Evolutionary conservation across 495 filamentous ascomycete genomes (phyloP).

Genomic region (Penicillium paxilli): DNA sequence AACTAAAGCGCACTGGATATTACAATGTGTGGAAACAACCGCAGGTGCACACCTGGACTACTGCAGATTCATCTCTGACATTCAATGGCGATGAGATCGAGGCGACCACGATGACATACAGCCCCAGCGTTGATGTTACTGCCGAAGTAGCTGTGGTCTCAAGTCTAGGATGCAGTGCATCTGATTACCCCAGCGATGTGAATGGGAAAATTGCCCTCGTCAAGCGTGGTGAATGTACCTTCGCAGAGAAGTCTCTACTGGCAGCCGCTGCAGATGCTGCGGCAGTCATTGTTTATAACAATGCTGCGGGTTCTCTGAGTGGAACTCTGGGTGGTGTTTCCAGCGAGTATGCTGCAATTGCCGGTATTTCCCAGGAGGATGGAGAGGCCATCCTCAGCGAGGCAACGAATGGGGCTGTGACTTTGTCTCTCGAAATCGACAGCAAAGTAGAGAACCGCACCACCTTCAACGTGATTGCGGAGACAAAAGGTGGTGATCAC

Average conservation of each 20-base stretch:
- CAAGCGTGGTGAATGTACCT: constrained; percentile 60
- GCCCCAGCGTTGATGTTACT: constrained; percentile 46
- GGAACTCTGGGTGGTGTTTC: constrained; percentile 56
- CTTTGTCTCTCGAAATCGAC: constrained; percentile 31
- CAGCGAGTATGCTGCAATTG: constrained; percentile 51
- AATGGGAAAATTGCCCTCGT: constrained; percentile 62
- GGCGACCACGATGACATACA: constrained; percentile 43
- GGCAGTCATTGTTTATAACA: constrained; percentile 67
- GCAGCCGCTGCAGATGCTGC: constrained; percentile 61
- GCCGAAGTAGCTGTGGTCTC: constrained; percentile 46
- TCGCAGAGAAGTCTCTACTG: constrained; percentile 57
- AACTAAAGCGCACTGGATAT: constrained; percentile 51
- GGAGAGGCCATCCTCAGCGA: constrained; percentile 47
- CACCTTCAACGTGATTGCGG: constrained; percentile 68
- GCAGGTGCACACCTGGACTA: constrained; percentile 45
- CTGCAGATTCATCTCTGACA: constrained; percentile 26
- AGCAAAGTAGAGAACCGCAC: constrained; percentile 46
- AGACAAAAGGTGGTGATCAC: constrained; percentile 63
- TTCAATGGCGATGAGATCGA: constrained; percentile 27
- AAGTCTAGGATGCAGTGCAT: constrained; percentile 56
- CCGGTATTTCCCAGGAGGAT: constrained; percentile 52
- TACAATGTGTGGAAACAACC: constrained; percentile 62
- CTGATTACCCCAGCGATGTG: constrained; percentile 56
- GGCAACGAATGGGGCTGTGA: constrained; percentile 34
- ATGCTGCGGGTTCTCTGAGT: constrained; percentile 49